A percentile compares a stretch with the other conserved stretches of the same genome.
Evolutionary conservation across 2,329 filamentous ascomycete genomes (phyloP).

Genomic region (Penicillium janthinellum): DNA sequence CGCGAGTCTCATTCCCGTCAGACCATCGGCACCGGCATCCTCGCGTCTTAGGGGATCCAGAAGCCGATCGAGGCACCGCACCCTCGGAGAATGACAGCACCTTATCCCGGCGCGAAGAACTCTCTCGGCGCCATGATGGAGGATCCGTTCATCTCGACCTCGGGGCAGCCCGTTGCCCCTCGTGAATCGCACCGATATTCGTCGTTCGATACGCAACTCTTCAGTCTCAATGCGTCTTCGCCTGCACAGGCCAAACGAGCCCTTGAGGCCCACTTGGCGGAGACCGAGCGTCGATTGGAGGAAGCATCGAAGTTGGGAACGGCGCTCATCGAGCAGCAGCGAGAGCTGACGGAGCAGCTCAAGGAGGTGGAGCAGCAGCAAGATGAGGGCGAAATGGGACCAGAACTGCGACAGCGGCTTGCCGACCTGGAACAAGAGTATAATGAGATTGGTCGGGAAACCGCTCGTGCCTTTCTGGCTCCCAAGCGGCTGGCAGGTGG

Average conservation of each 20-base stretch:
- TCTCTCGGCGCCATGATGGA: slow-evolving; percentile 35
- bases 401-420: slow-evolving; percentile 80
- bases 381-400: slow-evolving; percentile 74
- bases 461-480: slow-evolving; percentile 80
- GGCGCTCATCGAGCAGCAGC: slow-evolving; percentile 82
- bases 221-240: slow-evolving; percentile 78
- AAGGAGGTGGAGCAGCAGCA: slow-evolving; percentile 80
- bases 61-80: slow-evolving; percentile 17
- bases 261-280: slow-evolving; percentile 85
- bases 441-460: slow-evolving; percentile 88
- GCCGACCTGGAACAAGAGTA: slow-evolving; percentile 91
- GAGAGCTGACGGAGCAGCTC: slow-evolving; percentile 77
- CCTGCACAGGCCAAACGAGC: slow-evolving; percentile 85
- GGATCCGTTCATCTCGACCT: slow-evolving; percentile 62
- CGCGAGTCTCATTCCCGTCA: slow-evolving; percentile 24
- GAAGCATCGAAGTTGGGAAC: slow-evolving; percentile 89
- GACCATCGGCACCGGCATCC: slow-evolving; percentile 26
- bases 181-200: slow-evolving; percentile 69
- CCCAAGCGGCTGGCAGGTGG: slow-evolving; percentile 78
- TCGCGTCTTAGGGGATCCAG: slow-evolving; percentile 24
- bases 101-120: slow-evolving; percentile 19
- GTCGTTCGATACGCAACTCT: slow-evolving; percentile 77
- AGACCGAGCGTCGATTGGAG: slow-evolving; percentile 88
- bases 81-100: slow-evolving; percentile 20
- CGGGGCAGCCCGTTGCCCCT: slow-evolving; percentile 46